Base-by-base conservation (phyloP, 371 early-diverging fungal genomes). In the Haplosporangium sp. region DNA sequence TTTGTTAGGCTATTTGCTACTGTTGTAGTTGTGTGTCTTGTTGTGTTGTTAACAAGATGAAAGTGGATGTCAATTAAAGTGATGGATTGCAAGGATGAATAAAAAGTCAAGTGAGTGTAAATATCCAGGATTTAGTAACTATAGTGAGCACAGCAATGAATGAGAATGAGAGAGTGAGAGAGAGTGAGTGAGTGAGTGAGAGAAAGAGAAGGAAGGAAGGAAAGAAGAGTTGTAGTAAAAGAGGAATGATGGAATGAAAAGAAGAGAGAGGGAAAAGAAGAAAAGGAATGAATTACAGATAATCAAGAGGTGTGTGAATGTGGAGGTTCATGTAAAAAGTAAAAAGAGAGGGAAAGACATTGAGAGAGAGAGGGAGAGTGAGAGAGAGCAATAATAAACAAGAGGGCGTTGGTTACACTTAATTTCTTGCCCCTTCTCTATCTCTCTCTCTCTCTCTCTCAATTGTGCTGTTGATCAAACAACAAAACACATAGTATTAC, bases 111-210 rank as follows among this genome's bases (percentile, higher is more conserved):
- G 27, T 27, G 27, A 27, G 27, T 27, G 27, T 27, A 27, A 27
- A 27, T 27, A 27, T 11, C 27, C 47, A 37, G 8, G 39, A 1
- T 67, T 20, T 48, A 45, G 52, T 37, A 44, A 4, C 35, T 13
- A 48, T 17, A 61, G 34, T 13, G 68, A 61, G 38, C 4, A 44
- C 6, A 9, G 42, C 8, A 37, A 4, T 55, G 9, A 38, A 35
- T 19, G 35, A 57, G 10, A 44, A 42, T 42, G 61, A 60, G 42
- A 60, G 65, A 58, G 50, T 13, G 67, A 42, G 61, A 56, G 60
- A 19, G 68, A 45, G 61, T 35, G 38, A 61, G 19, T 17, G 38
- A 19, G 63, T 48, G 59, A 50, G 69, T 2, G 52, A 53, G 67
- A n/a, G 67, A 48, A 42, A 13, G 55, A 45, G 39, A 42, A 27